These are phyloP conservation scores for Annona squamosa DNA, from an alignment of 164 flowering plant genomes.

Conservation along the genomic window DNA sequence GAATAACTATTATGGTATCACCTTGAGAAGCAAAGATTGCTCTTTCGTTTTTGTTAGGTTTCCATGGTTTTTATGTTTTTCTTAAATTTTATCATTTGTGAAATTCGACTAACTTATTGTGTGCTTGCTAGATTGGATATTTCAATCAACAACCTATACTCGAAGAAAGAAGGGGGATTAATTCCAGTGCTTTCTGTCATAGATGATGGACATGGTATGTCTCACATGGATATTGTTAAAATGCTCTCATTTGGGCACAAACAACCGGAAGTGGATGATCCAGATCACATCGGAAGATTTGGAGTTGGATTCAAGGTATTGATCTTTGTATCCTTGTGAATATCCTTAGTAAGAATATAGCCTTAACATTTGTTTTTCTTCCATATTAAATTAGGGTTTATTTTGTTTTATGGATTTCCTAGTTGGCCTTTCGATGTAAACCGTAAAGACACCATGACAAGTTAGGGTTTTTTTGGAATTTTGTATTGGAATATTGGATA, in stretches of 20 bases:
- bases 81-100: neutral
- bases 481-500: too few relatives aligned
- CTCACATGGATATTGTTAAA: slow-evolving; percentile 36
- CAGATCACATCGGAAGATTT: slow-evolving; percentile 46
- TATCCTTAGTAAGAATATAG: too few relatives aligned
- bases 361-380: too few relatives aligned
- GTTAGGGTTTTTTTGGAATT: too few relatives aligned
- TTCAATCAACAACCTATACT: slow-evolving; percentile 28
- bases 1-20: neutral
- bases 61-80: neutral
- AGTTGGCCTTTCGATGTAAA: too few relatives aligned
- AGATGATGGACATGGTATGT: slow-evolving; percentile 64
- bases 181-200: slow-evolving; percentile 47
- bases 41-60: neutral
- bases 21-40: neutral
- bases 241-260: slow-evolving; percentile 52
- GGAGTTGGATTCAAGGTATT: slow-evolving; percentile 65
- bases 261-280: slow-evolving; percentile 39
- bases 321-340: too few relatives aligned
- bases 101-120: neutral
- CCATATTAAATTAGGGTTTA: too few relatives aligned
- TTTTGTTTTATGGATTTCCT: too few relatives aligned
- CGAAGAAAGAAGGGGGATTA: slow-evolving; percentile 20
- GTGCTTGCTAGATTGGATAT: slow-evolving; percentile 33
- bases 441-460: too few relatives aligned